Base-by-base conservation (phyloP, 1,139 yeast genomes). In the Nakaseomyces glabratus region DNA sequence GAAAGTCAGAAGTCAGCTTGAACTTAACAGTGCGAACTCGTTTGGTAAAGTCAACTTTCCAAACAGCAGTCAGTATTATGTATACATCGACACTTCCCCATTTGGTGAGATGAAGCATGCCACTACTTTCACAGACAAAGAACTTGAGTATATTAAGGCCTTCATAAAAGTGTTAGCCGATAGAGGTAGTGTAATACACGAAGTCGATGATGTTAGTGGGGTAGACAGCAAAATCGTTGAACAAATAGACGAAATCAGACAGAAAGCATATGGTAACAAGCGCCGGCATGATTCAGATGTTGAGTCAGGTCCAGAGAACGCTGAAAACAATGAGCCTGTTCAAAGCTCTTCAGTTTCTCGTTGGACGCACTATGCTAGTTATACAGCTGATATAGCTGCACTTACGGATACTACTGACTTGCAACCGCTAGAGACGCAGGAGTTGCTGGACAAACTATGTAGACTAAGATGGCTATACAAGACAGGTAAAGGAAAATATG, bases 401-500 rank as follows among this genome's bases (percentile, higher is more conserved):
- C 40, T 54, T 4, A 35, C 42, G 16, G 41, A 41, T 17, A 46
- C 37, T 30, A 39, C 39, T 15, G 46, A 39, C 9, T 25, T 53
- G 33, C 40, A 40, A 2, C 42, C 52, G 3, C 17, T 44, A 8
- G 55, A 50, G 19, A 36, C 41, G 4, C 56, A 53, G 35, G 31
- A 36, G 8, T 26, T 51, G 16, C 25, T 53, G 5, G 17, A 31
- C 4, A 41, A 39, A 33, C 37, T 55, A 19, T 45, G 51, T 23
- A 51, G 43, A 20, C 19, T 39, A 17, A 51, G 51, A 34, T 55
- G 59, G 59, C 42, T 55, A n/a, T 50, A 44, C 36, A 41, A 47
- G 18, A 44, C 46, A 12, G 28, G 30, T 1, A 29, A 39, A 5
- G 60, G 58, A 4, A 41, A 40, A 20, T 39, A 45, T 25, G 56